phyloP scores from a whole-genome alignment of 2,329 filamentous ascomycete species.

The Ophiocordyceps camponoti-saundersi region DNA sequence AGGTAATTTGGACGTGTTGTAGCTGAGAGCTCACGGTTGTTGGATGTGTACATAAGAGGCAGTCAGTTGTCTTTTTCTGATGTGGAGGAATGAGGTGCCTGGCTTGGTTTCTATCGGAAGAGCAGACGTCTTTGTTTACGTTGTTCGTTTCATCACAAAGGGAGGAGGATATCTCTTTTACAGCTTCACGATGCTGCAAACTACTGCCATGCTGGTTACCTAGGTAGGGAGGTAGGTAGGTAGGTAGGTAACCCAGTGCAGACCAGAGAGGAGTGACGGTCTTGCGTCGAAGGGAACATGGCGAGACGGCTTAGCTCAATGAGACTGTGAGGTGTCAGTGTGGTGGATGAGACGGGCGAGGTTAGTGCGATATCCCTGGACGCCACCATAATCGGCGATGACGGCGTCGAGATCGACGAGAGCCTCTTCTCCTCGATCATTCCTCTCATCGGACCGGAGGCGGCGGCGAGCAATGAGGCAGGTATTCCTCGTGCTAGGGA shows the following conservation, averaged over 20 bases:
- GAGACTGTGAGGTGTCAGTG: constrained; percentile 8
- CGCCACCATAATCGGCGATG: constrained; percentile 34
- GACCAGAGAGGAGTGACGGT: too few relatives aligned
- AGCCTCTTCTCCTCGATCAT: background rate
- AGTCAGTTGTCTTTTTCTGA: too few relatives aligned
- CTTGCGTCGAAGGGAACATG: too few relatives aligned
- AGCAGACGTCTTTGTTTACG: too few relatives aligned
- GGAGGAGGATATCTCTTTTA: too few relatives aligned
- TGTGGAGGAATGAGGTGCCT: too few relatives aligned
- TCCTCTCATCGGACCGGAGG: background rate
- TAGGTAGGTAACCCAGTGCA: background rate
- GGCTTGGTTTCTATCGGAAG: too few relatives aligned
- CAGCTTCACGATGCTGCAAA: too few relatives aligned
- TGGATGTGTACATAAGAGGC: too few relatives aligned
- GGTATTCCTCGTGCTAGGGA: constrained; percentile 81
- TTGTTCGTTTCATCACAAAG: too few relatives aligned
- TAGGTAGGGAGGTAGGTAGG: background rate
- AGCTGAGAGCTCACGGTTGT: too few relatives aligned
- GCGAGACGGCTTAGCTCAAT: background rate
- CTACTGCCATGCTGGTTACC: background rate
- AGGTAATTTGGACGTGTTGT: too few relatives aligned
- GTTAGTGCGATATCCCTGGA: constrained; percentile 39
- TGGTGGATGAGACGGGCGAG: constrained; percentile 46
- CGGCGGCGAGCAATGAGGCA: constrained; percentile 31
- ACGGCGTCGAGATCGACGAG: constrained; percentile 25